Percentiles rank a stretch among this genome's conserved stretches.
phyloP scores from a whole-genome alignment of 768 basidiomycete genomes.

The Hortiboletus flavorubellus region DNA sequence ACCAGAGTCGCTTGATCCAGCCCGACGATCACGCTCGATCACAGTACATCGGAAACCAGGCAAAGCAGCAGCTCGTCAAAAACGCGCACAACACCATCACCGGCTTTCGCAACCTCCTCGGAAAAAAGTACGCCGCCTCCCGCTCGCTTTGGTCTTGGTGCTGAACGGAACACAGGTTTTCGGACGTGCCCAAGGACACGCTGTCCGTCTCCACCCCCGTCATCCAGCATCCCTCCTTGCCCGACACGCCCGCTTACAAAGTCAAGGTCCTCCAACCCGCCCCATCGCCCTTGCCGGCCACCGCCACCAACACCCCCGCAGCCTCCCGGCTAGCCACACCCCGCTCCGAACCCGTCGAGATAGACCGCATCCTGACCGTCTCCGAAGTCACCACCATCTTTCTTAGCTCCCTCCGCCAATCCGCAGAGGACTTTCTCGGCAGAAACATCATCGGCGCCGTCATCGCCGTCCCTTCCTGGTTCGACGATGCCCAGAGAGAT shows the following conservation, averaged over 20 bases:
- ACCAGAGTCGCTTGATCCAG: not conserved
- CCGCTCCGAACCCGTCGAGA: slow-evolving; percentile 64
- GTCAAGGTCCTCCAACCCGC: slow-evolving; percentile 79
- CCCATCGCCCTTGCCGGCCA: slow-evolving; percentile 61
- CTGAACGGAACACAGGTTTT: slow-evolving; percentile 49
- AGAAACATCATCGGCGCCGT: slow-evolving; percentile 77
- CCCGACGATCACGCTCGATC: slow-evolving; percentile 10
- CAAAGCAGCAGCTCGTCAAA: slow-evolving; percentile 91
- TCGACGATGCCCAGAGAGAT: slow-evolving; percentile 60
- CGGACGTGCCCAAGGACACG: slow-evolving; percentile 60
- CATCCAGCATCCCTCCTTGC: slow-evolving; percentile 68
- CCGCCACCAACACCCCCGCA: slow-evolving; percentile 56
- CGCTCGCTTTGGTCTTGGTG: no score
- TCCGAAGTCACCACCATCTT: slow-evolving; percentile 84
- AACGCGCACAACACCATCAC: slow-evolving; percentile 92
- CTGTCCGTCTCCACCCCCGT: slow-evolving; percentile 60
- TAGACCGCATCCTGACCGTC: slow-evolving; percentile 71
- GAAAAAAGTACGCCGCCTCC: slow-evolving; percentile 68
- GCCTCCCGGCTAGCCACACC: slow-evolving; percentile 69
- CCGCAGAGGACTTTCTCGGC: slow-evolving; percentile 89
- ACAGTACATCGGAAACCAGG: slow-evolving; percentile 95
- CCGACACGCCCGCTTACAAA: slow-evolving; percentile 78
- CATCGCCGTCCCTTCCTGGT: slow-evolving; percentile 76
- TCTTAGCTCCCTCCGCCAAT: slow-evolving; percentile 77
- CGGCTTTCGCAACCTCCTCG: slow-evolving; percentile 91